Evolutionary conservation across 257 asterid genomes (phyloP), one percentile per base, ranked within the genome.

Genomic region (Solanum lycopersicoides): DNA sequence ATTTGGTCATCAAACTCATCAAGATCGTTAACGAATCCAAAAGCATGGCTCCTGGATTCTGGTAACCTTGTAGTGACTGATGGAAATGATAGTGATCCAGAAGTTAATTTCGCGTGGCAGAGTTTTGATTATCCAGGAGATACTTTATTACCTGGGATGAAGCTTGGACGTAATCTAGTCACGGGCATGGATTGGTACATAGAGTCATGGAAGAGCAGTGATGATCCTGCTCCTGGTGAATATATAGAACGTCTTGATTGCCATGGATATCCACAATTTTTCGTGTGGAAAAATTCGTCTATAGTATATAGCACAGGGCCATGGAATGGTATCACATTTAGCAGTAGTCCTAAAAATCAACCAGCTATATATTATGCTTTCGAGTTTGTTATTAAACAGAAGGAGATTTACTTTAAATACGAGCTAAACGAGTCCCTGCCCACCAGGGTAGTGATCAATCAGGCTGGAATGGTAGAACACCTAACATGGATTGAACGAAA

Each of bases 181-280:
- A 83, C 63, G 12, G 85, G 74, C 13, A 74, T 20, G 72, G 84
- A 88, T 39, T 45, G 76, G 45, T 35, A 65, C 83, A 28, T 18
- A 9, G 9, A 35, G 25, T 82, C 89, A 10, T 87, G 89, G 89
- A 87, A 82, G 83, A 87, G 41, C 75, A 32, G 39, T 11, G 86
- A 79, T 37, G 89, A 87, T 87, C 89, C 89, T 71, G 63, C 87
- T 42, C 86, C 82, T 2, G 88, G 88, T 7, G 87, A 39, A 45
- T 87, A 87, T 71, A 37, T 68, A 45, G 32, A 53, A 2, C 69
- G 84, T 32, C 47, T 87, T 53, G 69, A 87, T 68, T 25, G 68
- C 21, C 28, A 87, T 28, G 88, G 84, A 18, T 60, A 75, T 5
- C 53, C 82, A 0, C 88, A 87, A 69, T 25, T 87, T 9, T 20